Evolutionary conservation across 305 asterid species (phyloP), one percentile per base, ranked within the genome.

Genomic region (Galium porrigens): DNA sequence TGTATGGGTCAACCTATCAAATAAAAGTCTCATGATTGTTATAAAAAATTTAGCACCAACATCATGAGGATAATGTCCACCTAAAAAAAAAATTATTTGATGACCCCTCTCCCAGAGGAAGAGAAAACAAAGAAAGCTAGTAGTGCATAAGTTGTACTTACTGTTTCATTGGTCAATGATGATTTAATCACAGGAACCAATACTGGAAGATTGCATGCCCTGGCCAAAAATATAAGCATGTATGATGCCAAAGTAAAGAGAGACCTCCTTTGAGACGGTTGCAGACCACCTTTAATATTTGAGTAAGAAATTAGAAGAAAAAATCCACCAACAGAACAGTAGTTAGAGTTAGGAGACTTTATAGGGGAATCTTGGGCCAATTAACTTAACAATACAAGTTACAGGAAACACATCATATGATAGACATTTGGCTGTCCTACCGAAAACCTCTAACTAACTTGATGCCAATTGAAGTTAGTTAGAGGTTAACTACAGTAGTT

Each of bases 211-310:
- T 72, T 69, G 74, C 81, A 68, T n/a, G 79, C 85, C 72, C 76
- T 73, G 54, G 85, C 83, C 30, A 68, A 72, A 49, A 77, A 73
- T 60, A 78, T 68, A 42, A 81, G 83, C 85, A 81, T 81, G 67
- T 70, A 76, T 63, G 85, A 73, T 68, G 83, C 83, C 78, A 78
- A 62, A 25, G 83, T 81, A 70, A 78, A 81, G 36, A 81, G 70
- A 75, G 85, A 81, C 76, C 85, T 72, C 72, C 81, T 76, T 70
- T 71, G 79, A 56, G 75, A 78, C 53, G 83, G 80, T 64, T 67
- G 83, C 62, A 81, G 69, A 67, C 79, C 81, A 62, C 81, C 83
- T 81, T 68, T 76, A 66, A 63, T 32, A 77, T 46, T 18, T 12
- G 52, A 57, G 55, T 8, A 27, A 56, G 51, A 25, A 46, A 63